A percentile compares a stretch with the other conserved stretches of the same genome.
Conservation (phyloP, 2,329 filamentous ascomycete genomes). For the Colletotrichum kahawae region DNA sequence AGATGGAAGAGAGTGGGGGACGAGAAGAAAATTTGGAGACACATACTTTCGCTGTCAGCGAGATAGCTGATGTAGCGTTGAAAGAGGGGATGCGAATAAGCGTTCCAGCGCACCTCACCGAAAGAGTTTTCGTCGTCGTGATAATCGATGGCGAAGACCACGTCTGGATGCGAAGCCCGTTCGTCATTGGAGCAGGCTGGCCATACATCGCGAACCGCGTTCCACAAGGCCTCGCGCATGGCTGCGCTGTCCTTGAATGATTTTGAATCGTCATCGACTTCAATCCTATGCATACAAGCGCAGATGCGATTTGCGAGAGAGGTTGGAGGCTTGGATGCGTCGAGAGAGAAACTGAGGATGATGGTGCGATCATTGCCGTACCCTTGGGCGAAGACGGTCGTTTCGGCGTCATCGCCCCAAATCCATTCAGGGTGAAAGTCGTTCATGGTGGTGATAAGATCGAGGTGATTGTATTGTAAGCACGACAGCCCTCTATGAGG, state of each 20-base stretch:
- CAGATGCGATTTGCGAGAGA: background rate
- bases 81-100: background rate
- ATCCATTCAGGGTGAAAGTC: background rate
- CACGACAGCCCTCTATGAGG: background rate
- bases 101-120: background rate
- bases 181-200: background rate
- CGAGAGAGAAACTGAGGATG: background rate
- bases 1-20: background rate
- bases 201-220: background rate
- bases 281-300: background rate
- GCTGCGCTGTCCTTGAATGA: background rate
- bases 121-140: background rate
- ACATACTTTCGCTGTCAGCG: background rate
- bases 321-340: background rate
- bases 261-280: background rate
- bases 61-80: background rate
- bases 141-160: background rate
- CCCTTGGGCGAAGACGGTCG: background rate
- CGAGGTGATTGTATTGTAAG: background rate
- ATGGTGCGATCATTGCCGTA: background rate
- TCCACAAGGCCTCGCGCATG: background rate
- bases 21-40: background rate
- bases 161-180: background rate
- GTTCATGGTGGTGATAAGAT: background rate
- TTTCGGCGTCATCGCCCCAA: background rate